These are phyloP conservation scores for Fremontodendron californicum DNA, from an alignment of 345 rosid genomes.

Conservation along the genomic window DNA sequence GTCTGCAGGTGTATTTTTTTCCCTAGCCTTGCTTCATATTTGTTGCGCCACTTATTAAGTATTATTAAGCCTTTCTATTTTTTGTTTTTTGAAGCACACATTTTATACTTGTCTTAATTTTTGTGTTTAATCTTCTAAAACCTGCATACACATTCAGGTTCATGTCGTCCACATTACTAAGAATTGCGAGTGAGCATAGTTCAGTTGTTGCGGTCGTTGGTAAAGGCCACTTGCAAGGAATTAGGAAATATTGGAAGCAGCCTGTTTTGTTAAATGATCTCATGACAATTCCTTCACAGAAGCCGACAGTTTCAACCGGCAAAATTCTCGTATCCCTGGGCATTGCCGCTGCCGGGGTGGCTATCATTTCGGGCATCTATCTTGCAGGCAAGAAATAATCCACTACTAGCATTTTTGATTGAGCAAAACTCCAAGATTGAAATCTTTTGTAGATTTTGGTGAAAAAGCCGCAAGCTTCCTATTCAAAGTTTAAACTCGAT, in stretches of 20 bases:
- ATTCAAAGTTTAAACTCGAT: background rate
- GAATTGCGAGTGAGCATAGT: conserved; percentile 64
- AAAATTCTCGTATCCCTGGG: conserved; percentile 66
- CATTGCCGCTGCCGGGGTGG: conserved; percentile 64
- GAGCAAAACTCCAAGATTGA: background rate
- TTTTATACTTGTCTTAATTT: background rate
- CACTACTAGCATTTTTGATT: background rate
- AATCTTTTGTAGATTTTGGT: background rate
- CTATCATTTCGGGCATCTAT: conserved; percentile 63
- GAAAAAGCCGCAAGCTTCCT: background rate
- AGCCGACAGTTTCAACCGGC: conserved; percentile 32
- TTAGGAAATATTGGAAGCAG: conserved; percentile 82
- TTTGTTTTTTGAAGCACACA: background rate
- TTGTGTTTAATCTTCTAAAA: background rate
- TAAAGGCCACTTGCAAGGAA: conserved; percentile 94
- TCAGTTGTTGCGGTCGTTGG: conserved; percentile 96
- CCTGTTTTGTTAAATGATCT: conserved; percentile 69
- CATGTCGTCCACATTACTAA: conserved; percentile 74
- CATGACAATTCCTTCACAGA: conserved; percentile 58
- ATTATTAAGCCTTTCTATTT: background rate
- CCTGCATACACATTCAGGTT: conserved; percentile 47
- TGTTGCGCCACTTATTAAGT: background rate
- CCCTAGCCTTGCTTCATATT: background rate
- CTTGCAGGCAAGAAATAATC: conserved; percentile 50
- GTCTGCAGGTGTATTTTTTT: background rate